Conservation (phyloP, 2,329 filamentous ascomycete species). For the Torrubiella hemipterigena region DNA sequence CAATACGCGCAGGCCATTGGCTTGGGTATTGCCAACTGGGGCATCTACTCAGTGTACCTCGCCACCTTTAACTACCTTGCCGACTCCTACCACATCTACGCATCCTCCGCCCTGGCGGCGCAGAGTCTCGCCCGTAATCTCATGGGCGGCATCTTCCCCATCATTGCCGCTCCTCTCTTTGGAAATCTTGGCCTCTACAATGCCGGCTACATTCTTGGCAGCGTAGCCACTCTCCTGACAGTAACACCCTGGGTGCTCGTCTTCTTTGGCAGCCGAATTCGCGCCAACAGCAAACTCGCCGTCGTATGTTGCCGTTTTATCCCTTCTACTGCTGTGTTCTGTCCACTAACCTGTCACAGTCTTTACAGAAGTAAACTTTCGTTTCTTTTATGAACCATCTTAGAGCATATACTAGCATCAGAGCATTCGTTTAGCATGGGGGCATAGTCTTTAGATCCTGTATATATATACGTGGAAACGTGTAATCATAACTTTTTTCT, state of each 20-base stretch:
- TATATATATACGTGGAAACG: too few species aligned
- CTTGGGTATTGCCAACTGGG: conserved; percentile 65
- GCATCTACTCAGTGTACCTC: conserved; percentile 78
- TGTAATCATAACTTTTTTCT: too few species aligned
- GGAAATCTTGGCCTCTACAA: conserved; percentile 55
- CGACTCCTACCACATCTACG: conserved; percentile 76
- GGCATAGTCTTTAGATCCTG: too few species aligned
- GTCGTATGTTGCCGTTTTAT: conserved; percentile 30
- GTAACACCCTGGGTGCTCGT: conserved; percentile 81
- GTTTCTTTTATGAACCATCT: too few species aligned
- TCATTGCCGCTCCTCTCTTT: conserved; percentile 67
- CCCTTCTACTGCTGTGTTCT: conserved; percentile 1
- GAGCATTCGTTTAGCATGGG: too few species aligned
- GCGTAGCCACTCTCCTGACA: conserved; percentile 55
- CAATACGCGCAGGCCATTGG: conserved; percentile 34
- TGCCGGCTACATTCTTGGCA: conserved; percentile 66
- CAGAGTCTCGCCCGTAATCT: conserved; percentile 82
- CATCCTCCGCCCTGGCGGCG: conserved; percentile 74
- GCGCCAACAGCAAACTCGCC: conserved; percentile 66
- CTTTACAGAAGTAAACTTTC: conserved; percentile 1
- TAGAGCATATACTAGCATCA: too few species aligned
- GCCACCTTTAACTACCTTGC: conserved; percentile 89
- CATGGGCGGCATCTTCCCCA: conserved; percentile 67
- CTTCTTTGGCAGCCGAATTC: conserved; percentile 65
- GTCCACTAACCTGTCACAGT: conserved; percentile 2